Base-by-base conservation (phyloP, 768 basidiomycete species). In the Serendipita sp. region DNA sequence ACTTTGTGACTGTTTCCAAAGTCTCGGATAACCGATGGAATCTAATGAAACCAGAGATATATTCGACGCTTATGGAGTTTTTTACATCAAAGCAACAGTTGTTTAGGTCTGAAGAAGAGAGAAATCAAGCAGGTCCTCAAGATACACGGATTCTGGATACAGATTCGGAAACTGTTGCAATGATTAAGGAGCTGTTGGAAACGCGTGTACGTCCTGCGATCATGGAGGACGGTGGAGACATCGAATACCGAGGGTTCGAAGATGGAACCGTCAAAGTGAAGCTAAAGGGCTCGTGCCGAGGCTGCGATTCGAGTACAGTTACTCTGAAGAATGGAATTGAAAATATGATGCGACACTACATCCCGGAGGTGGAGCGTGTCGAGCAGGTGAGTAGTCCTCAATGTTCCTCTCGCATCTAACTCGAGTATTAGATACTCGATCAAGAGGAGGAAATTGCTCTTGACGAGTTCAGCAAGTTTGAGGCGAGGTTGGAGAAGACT, bases 301-400 rank as follows among this genome's bases (percentile, higher is more conserved):
- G 96, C 13, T 98, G 96, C 73, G 85, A 85, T 68, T 92, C 90
- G 36, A 94, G 91, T 72, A 85, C 90, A 3, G 94, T 98, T 38
- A 99, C 96, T 15, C 77, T 99, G 65, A 99, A 98, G 80, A 85
- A 83, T 67, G 96, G 96, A 7, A 97, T 99, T 63, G 96, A 99
- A 76, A 80, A 96, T 68, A 98, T 99, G 96, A 77, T 99, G 70
- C 93, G 91, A 91, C 95, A 98, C 75, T 98, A 98, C 71, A 91
- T 99, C 64, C 95, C 95, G 1, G 90, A 95, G 75, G 92, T 95
- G 44, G 89, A 91, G 74, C 88, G 85, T 30, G 89, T 94, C 5
- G 87, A 92, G 70, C 89, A 94, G 82, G 90, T 85, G 68, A 68
- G 79, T 71, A 15, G 3, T 11, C 23, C 23, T 23, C 23, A 23